Evolutionary conservation across 2,329 filamentous ascomycete species (phyloP), one percentile per base, ranked within the genome.

Genomic region (Lizonia empirigonia): DNA sequence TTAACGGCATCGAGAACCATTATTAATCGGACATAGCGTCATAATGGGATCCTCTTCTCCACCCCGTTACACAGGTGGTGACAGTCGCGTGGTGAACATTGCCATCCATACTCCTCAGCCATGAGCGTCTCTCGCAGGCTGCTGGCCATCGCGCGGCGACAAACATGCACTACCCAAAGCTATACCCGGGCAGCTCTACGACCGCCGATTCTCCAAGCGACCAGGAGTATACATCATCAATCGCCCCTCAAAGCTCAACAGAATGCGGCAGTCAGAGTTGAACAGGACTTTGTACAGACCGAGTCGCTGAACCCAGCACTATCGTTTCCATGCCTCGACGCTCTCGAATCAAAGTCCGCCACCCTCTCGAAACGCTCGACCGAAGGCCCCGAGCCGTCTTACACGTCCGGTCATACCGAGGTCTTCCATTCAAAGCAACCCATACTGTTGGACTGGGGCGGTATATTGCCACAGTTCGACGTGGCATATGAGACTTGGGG

Each of bases 401-500:
- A 99, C 74, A 97, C 93, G 0, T 88, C 89, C 36, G 94, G 94
- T 50, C 85, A 85, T n/a, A 92, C 94, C 42, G 82, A 89, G 59
- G 82, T 78, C 23, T 97, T 89, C 74, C 86, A 86, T 69, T 94
- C 87, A 63, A 66, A 81, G 7, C 80, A 90, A 18, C 86, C 91
- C 0, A 77, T 97, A 13, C 78, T 92, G 3, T 85, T 97, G 20
- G 94, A 99, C 76, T 97, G 95, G 90, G 94, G 94, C 54, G 94
- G 94, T 44, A 83, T 92, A n/a, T 77, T 99, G 27, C 89, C 88
- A 13, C 86, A 91, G 63, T 97, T 96, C 69, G 85, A 91, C 62
- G 84, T 97, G 53, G 93, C 93, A 22, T 97, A 96, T 73, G 93
- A 97, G 74, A 88, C 90, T 0, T 97, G 93, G 93, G 93, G 93